These are phyloP conservation scores for Papiliotrema nemorosa DNA, from an alignment of 1,284 basidiomycete genomes.

Conservation along the genomic window DNA sequence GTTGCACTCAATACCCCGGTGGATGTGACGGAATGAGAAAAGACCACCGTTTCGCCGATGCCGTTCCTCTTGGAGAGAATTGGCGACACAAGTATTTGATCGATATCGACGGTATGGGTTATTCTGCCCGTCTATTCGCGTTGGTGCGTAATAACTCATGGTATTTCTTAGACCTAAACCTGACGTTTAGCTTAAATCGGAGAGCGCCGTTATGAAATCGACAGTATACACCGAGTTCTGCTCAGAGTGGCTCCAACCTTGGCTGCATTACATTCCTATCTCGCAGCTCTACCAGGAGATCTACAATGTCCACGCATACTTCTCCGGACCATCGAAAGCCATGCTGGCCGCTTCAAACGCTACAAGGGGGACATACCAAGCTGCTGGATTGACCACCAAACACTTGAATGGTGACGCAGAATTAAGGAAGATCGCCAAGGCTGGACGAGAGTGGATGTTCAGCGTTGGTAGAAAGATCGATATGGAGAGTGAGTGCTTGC, in stretches of 20 bases:
- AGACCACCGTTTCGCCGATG: slow-evolving; percentile 69
- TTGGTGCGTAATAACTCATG: slow-evolving; percentile 56
- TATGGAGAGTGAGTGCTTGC: slow-evolving; percentile 72
- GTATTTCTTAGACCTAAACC: not conserved
- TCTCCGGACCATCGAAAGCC: slow-evolving; percentile 70
- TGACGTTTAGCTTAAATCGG: slow-evolving; percentile 49
- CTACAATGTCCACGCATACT: slow-evolving; percentile 86
- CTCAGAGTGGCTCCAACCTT: slow-evolving; percentile 57
- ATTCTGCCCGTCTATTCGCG: slow-evolving; percentile 82
- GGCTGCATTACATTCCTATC: slow-evolving; percentile 87
- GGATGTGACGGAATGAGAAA: slow-evolving; percentile 67
- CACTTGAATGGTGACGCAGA: slow-evolving; percentile 66
- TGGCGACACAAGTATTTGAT: slow-evolving; percentile 91
- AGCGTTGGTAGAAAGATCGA: slow-evolving; percentile 74
- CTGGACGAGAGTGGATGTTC: slow-evolving; percentile 85
- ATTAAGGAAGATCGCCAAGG: slow-evolving; percentile 73
- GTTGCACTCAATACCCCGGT: slow-evolving; percentile 67
- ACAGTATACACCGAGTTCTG: slow-evolving; percentile 88
- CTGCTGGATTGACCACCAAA: slow-evolving; percentile 45
- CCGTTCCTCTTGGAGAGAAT: slow-evolving; percentile 75
- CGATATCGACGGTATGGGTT: slow-evolving; percentile 92
- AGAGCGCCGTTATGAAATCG: slow-evolving; percentile 83
- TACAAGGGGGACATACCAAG: slow-evolving; percentile 41
- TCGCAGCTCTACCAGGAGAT: slow-evolving; percentile 81
- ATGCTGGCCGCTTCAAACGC: slow-evolving; percentile 57